Evolutionary conservation across 2,329 filamentous ascomycete species (phyloP), one percentile per base, ranked within the genome.

Genomic region (Colletotrichum tofieldiae): DNA sequence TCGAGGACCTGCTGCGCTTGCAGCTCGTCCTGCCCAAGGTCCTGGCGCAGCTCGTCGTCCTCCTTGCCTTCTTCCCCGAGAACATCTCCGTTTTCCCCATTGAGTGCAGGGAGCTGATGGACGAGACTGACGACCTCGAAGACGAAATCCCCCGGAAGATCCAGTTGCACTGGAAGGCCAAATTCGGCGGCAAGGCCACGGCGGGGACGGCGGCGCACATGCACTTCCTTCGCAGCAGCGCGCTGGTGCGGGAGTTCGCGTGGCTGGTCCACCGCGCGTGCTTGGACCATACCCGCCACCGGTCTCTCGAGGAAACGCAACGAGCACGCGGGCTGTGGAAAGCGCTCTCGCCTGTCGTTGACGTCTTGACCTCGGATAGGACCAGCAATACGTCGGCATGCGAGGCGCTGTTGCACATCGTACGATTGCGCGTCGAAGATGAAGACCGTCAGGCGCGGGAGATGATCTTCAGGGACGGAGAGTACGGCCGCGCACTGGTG

Each of bases 1-100:
- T 32, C 14, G 74, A 78, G 52, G 75, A 78, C 67, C 9, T 61
- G 1, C 41, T 39, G 9, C 73, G 78, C 7, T 59, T 80, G 20
- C 29, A 20, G 66, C 11, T 77, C 18, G 26, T 65, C 11, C 54
- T 60, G 6, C 51, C 55, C 18, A 63, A 73, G 6, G 73, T 78
- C 32, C 16, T 76, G 11, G 52, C 58, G 20, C 60, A 75, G 2
- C 4, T 79, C 23, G 54, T 66, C 14, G 74, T 68, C 51, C 23
- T 77, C 29, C 37, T 79, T 20, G 52, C 39, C 5, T 77, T 75
- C 59, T 41, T 45, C 18, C 54, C 39, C 12, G 23, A 23, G 3
- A 69, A 11, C 16, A 11, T 35, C 5, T 16, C 29, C 5, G 35
- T 14, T 9, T 32, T 58, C 1, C 62, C 62, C 8, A 37, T 9